A percentile compares a stretch with the other conserved stretches of the same genome.
Evolutionary conservation across 2,329 filamentous ascomycete species (phyloP).

Genomic region (Talaromyces amestolkiae): DNA sequence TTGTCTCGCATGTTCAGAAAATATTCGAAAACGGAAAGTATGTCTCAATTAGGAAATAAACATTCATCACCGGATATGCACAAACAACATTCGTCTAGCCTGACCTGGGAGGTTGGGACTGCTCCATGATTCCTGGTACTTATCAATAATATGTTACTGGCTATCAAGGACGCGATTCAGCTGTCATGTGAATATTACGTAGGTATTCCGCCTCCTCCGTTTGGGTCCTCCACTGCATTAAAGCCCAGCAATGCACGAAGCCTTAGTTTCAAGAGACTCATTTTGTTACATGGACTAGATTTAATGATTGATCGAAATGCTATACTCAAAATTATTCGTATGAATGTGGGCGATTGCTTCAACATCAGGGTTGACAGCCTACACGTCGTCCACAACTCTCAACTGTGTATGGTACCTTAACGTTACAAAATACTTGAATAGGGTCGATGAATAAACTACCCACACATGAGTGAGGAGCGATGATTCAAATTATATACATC

Average conservation of each 20-base stretch:
- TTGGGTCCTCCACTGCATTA: not conserved
- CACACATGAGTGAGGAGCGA: not conserved
- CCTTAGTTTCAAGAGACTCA: not conserved
- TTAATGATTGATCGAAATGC: too few species aligned
- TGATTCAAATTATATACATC: not conserved
- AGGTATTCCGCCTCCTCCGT: not conserved
- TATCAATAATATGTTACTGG: not conserved
- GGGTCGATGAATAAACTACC: not conserved
- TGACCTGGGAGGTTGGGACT: not conserved
- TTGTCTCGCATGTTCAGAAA: not conserved
- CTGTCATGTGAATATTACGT: not conserved
- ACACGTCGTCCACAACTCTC: too few species aligned
- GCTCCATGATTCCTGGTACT: too few species aligned
- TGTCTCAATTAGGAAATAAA: constrained; percentile 3
- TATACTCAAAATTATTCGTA: not conserved
- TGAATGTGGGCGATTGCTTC: too few species aligned
- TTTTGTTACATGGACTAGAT: not conserved
- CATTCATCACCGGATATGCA: not conserved
- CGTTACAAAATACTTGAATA: not conserved
- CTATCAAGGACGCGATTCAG: not conserved
- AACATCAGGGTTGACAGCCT: not conserved
- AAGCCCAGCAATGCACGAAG: not conserved
- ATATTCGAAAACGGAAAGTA: constrained; percentile 1
- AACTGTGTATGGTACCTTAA: not conserved
- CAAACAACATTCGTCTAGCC: not conserved